Conservation (phyloP, 2,329 filamentous ascomycete species). For the Colletotrichum horii region DNA sequence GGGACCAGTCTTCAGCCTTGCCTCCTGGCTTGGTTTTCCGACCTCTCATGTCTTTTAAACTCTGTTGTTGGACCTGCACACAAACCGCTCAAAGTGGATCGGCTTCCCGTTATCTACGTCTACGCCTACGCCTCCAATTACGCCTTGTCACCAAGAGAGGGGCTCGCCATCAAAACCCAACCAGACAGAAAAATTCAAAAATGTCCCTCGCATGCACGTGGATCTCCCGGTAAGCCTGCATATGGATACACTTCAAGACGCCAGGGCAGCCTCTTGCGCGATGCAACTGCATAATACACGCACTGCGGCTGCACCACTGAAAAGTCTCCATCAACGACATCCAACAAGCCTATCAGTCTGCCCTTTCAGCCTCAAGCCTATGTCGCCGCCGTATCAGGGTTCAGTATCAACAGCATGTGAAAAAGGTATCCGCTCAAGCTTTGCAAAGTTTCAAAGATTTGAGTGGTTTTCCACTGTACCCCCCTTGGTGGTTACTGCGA, state of each 20-base stretch:
- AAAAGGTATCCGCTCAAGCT: slow-evolving; percentile 2
- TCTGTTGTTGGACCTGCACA: not conserved
- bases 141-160: not conserved
- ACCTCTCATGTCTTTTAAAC: not conserved
- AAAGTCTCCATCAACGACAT: not conserved
- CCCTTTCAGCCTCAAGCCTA: not conserved
- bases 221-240: slow-evolving; percentile 13
- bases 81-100: slow-evolving; percentile 16
- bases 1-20: slow-evolving; percentile 13
- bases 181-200: slow-evolving; percentile 3
- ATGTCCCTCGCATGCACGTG: slow-evolving; percentile 1
- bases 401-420: not conserved
- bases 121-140: not conserved
- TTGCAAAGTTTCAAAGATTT: not conserved
- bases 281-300: not conserved
- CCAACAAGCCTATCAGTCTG: not conserved
- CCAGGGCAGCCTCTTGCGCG: not conserved
- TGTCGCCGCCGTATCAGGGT: not conserved
- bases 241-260: not conserved
- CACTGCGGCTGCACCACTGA: not conserved
- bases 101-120: slow-evolving; percentile 6
- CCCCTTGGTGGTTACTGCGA: not conserved
- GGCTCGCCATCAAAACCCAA: not conserved
- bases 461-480: not conserved
- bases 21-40: slow-evolving; percentile 3